phyloP scores from a whole-genome alignment of 192 early-diverging fungal genomes.

The Physocladia obscura region DNA sequence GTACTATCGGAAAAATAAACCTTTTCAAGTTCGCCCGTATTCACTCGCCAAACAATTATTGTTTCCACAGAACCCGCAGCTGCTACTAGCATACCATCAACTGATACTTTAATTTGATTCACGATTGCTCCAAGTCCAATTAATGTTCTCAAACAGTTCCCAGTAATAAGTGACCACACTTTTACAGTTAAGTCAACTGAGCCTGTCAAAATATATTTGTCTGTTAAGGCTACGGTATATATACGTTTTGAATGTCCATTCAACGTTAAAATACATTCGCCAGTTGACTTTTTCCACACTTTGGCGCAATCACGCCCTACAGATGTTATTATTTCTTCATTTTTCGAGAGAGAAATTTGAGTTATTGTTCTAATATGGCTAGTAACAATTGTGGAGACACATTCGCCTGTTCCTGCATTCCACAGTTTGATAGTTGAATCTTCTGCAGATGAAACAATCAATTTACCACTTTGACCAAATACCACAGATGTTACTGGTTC shows the following conservation, averaged over 20 bases:
- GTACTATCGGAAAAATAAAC: too few species aligned
- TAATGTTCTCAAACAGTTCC: not conserved
- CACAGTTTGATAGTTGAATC: conserved; percentile 83
- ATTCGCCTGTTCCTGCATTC: conserved; percentile 21
- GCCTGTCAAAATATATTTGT: too few species aligned
- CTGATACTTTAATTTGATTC: not conserved
- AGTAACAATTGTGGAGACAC: not conserved
- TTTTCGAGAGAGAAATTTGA: too few species aligned
- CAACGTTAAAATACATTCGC: too few species aligned
- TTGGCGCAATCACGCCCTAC: too few species aligned
- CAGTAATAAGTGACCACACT: not conserved
- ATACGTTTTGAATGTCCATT: too few species aligned
- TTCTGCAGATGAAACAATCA: conserved; percentile 77
- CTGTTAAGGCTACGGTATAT: too few species aligned
- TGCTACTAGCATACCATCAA: not conserved
- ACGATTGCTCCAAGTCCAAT: not conserved
- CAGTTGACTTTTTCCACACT: too few species aligned
- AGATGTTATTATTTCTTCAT: too few species aligned
- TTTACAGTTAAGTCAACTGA: not conserved
- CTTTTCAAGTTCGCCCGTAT: too few species aligned
- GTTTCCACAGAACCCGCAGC: not conserved
- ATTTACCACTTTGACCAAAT: conserved; percentile 71
- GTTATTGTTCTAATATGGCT: too few species aligned
- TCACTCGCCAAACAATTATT: not conserved
- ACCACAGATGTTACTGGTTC: conserved; percentile 13